phyloP scores from a whole-genome alignment of 73 alveolate species.

The Paramecium pentaurelia region DNA sequence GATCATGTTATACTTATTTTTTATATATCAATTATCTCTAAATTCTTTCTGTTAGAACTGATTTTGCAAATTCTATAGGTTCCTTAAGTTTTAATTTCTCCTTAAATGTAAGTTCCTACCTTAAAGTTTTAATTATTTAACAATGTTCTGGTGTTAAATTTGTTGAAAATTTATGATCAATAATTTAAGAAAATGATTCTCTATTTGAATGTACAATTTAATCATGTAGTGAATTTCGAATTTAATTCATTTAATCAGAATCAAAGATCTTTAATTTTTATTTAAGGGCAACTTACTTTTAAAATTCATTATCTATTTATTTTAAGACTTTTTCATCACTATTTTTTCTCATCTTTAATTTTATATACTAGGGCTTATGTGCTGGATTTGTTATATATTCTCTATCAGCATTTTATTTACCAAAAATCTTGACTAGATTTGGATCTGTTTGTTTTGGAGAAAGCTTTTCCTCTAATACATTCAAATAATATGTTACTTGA shows the following conservation, averaged over 20 bases:
- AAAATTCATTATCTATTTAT: neutral
- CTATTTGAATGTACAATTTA: neutral
- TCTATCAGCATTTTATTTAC: neutral
- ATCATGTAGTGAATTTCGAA: neutral
- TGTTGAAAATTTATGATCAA: neutral
- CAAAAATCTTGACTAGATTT: neutral
- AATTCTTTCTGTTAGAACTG: neutral
- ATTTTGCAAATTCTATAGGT: neutral
- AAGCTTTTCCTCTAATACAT: neutral
- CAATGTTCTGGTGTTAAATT: neutral
- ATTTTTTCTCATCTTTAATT: neutral
- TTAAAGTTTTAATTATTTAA: neutral
- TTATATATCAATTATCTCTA: neutral
- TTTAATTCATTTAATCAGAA: neutral
- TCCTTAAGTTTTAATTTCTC: neutral
- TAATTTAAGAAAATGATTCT: neutral
- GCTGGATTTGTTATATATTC: neutral
- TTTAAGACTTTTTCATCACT: constrained; percentile 13
- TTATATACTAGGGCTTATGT: neutral
- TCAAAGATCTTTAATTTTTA: neutral
- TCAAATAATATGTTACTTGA: neutral
- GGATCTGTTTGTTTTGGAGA: neutral
- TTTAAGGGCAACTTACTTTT: neutral
- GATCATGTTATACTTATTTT: neutral
- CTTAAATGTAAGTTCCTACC: neutral